Percentiles rank a stretch among this genome's conserved stretches.
phyloP scores from a whole-genome alignment of 2,329 filamentous ascomycete species.

The Cladorrhinum sp. region DNA sequence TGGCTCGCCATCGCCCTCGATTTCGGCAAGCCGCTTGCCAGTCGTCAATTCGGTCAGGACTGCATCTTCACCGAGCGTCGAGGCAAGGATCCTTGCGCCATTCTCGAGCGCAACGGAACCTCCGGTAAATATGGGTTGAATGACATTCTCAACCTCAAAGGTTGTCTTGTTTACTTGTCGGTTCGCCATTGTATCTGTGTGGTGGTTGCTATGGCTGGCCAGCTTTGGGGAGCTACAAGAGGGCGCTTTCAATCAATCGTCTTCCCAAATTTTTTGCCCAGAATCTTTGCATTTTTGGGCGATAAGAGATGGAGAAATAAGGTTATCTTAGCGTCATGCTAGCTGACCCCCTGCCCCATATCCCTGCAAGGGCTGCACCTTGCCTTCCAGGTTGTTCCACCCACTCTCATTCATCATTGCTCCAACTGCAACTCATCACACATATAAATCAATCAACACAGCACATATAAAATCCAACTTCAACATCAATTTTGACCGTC shows the following conservation, averaged over 20 bases:
- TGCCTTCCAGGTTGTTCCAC: slow-evolving; percentile 7
- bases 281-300: slow-evolving; percentile 5
- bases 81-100: slow-evolving; percentile 77
- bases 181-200: slow-evolving; percentile 48
- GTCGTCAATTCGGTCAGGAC: slow-evolving; percentile 81
- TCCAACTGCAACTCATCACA: background rate
- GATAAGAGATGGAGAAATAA: slow-evolving; percentile 29
- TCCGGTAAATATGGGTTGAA: slow-evolving; percentile 92
- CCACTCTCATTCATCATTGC: background rate
- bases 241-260: slow-evolving; percentile 13
- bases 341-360: background rate
- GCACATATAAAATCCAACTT: background rate
- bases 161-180: slow-evolving; percentile 75
- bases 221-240: background rate
- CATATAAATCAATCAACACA: no score
- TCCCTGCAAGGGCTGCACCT: slow-evolving; percentile 11
- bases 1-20: slow-evolving; percentile 79
- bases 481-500: background rate
- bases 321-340: slow-evolving; percentile 38
- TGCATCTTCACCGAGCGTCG: slow-evolving; percentile 87
- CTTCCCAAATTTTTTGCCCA: slow-evolving; percentile 20
- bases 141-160: slow-evolving; percentile 77
- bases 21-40: slow-evolving; percentile 74
- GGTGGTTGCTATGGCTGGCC: slow-evolving; percentile 12
- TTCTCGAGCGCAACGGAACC: slow-evolving; percentile 81